Base-by-base conservation (phyloP, 2,329 filamentous ascomycete genomes). In the Xylaria sp. region DNA sequence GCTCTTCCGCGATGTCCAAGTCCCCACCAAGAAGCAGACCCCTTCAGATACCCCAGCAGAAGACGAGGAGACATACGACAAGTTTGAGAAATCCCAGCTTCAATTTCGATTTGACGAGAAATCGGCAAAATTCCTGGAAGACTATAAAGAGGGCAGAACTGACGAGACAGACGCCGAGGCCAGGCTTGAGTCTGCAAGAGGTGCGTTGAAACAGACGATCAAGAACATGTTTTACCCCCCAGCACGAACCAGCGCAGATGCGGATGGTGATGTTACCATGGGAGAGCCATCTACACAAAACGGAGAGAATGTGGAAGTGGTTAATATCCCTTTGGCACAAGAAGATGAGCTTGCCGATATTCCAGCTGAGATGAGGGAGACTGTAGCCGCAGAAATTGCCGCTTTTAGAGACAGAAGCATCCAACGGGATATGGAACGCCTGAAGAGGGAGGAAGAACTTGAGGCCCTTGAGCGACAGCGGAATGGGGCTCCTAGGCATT, bases 271-370 rank as follows among this genome's bases (percentile, higher is more conserved):
- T 69, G 79, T 81, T 4, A 71, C 80, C 4, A 95, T 94, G 91
- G 83, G 83, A 47, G 89, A 91, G 63, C 77, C 74, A 17, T 65
- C 73, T 15, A 84, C 83, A 0, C 77, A 82, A 25, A 80, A 81
- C 37, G 87, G 86, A 38, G 87, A 87, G 33, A 86, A 87, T 56
- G 88, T 92, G 5, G 93, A 97, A 75, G 89, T 97, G 38, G 89
- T 96, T 66, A 97, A 93, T 60, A 96, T 98, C 61, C 90, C 93
- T 3, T 83, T 97, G 31, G 88, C 89, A 1, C 86, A 90, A 54
- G 95, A 99, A 65, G 96, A 99, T 72, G 95, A 99, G 72, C 82
- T 99, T 29, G 90, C 93, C 19, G 95, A 99, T 71, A 97, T 99
- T 48, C 95, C 95, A 0, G 90, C 92, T 0, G 95, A 98, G 74